These are phyloP conservation scores for Pouteria glomerata DNA, from an alignment of 148 eudicot species.

Conservation along the genomic window DNA sequence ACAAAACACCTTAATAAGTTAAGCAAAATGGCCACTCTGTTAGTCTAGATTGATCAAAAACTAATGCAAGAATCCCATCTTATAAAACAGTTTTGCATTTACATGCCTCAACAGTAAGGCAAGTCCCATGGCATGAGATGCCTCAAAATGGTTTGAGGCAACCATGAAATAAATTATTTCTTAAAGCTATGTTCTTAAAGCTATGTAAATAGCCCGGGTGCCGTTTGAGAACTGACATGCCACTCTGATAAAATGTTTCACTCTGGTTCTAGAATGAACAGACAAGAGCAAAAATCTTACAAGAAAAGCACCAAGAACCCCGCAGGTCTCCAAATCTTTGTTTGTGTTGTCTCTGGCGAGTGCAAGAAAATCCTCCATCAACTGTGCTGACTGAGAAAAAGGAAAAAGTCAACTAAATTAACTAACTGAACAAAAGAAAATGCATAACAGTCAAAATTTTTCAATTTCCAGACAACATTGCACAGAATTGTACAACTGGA, in stretches of 20 bases:
- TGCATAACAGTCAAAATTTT: neutral
- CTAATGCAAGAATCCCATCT: neutral
- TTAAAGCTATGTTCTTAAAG: neutral
- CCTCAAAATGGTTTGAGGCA: neutral
- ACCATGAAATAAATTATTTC: neutral
- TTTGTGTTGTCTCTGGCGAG: conserved; percentile 54
- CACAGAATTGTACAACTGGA: neutral
- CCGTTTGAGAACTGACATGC: neutral
- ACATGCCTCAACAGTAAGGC: neutral
- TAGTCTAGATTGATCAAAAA: too few relatives aligned
- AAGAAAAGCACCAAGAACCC: conserved; percentile 75
- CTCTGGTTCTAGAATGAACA: neutral
- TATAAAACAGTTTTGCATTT: neutral
- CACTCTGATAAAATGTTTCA: neutral
- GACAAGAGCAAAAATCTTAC: conserved; percentile 34
- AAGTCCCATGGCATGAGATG: neutral
- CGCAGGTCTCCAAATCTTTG: conserved; percentile 80
- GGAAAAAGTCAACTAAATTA: neutral
- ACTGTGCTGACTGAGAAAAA: conserved; percentile 40
- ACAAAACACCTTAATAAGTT: too few relatives aligned
- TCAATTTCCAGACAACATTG: neutral
- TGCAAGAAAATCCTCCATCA: conserved; percentile 57
- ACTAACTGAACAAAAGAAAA: neutral
- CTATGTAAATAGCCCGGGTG: neutral
- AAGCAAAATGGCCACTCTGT: too few relatives aligned